These are phyloP conservation scores for Trametes punicea DNA, from an alignment of 768 basidiomycete species.

Conservation along the genomic window DNA sequence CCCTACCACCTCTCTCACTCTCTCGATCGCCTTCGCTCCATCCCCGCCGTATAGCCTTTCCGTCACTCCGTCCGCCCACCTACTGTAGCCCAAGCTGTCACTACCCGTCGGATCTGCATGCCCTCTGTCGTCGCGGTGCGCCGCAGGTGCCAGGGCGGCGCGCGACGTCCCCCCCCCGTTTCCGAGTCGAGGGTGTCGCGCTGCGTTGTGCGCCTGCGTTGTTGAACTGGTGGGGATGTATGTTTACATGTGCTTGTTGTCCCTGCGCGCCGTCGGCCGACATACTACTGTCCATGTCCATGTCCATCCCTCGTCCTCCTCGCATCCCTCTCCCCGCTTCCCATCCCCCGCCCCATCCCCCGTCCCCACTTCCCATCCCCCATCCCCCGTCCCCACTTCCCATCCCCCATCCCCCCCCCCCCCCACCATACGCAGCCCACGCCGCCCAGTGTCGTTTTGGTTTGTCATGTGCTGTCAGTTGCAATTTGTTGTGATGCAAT, in stretches of 20 bases:
- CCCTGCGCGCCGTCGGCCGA: background rate
- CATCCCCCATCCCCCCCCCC: background rate
- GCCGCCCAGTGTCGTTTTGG: slow-evolving; percentile 22
- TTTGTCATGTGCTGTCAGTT: slow-evolving; percentile 25
- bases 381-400: background rate
- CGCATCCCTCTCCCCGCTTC: background rate
- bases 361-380: background rate
- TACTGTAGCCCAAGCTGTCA: no score
- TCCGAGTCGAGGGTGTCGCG: no score
- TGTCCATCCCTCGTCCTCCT: background rate
- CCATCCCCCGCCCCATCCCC: no score
- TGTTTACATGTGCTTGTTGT: no score
- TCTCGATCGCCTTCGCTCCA: background rate
- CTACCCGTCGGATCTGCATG: no score
- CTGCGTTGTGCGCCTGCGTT: no score
- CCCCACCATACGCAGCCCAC: background rate
- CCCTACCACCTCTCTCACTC: background rate
- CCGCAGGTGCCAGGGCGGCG: no score
- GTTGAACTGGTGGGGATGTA: no score
- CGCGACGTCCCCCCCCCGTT: no score
- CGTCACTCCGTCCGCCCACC: no score
- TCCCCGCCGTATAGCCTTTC: background rate
- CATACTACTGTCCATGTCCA: background rate
- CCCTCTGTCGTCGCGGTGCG: no score
- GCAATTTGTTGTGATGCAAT: slow-evolving; percentile 28